Conservation (phyloP, 2,329 filamentous ascomycete species). For the Coniella vitis region DNA sequence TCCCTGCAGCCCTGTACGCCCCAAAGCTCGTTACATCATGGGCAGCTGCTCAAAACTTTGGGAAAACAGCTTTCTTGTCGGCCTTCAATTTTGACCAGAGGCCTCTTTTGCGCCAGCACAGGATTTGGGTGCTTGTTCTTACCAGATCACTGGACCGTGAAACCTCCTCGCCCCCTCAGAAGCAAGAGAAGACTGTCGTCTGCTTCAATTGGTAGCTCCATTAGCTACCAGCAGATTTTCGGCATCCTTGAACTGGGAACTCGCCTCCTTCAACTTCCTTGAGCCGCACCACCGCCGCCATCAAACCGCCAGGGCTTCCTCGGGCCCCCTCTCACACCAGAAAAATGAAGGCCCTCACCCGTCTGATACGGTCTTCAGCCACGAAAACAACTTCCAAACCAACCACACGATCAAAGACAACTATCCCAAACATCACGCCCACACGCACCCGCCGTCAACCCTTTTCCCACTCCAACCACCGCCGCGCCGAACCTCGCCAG, state of each 20-base stretch:
- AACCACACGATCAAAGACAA: neutral
- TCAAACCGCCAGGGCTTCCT: neutral
- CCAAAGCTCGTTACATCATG: slow-evolving; percentile 7
- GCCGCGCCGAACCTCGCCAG: slow-evolving; percentile 25
- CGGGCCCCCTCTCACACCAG: neutral
- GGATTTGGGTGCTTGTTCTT: too few relatives aligned
- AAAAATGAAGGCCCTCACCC: slow-evolving; percentile 12
- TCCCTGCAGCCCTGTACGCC: neutral
- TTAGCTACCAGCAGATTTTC: too few relatives aligned
- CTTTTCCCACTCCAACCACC: slow-evolving; percentile 23
- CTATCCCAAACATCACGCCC: slow-evolving; percentile 4
- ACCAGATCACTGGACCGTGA: too few relatives aligned
- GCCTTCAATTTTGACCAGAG: neutral
- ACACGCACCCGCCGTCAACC: slow-evolving; percentile 17
- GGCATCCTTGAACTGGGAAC: neutral
- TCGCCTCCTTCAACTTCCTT: neutral
- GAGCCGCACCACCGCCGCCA: neutral
- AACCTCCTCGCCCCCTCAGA: too few relatives aligned
- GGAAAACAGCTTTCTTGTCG: neutral
- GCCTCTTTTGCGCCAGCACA: too few relatives aligned
- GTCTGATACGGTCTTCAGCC: slow-evolving; percentile 7
- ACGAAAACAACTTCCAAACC: neutral
- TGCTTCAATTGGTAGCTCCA: too few relatives aligned
- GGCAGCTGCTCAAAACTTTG: slow-evolving; percentile 3
- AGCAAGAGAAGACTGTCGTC: too few relatives aligned